Evolutionary conservation across 129 eudicot species (phyloP).

Genomic region (Ambrosia artemisiifolia): DNA sequence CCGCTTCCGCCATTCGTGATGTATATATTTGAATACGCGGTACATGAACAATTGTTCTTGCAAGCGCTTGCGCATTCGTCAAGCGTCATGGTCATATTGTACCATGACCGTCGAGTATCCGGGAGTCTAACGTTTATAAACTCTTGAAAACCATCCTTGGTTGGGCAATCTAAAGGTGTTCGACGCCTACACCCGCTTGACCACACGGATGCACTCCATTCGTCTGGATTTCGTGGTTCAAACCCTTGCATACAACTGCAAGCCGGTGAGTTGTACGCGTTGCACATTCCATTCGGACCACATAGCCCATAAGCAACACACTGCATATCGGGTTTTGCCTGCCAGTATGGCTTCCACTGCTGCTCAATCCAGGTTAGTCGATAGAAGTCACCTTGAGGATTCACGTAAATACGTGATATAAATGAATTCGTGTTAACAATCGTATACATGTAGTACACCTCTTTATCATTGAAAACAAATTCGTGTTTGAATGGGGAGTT

Average conservation of each 20-base stretch:
- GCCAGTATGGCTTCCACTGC: background rate
- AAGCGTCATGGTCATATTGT: conserved; percentile 23
- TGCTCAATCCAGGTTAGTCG: background rate
- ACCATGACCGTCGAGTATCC: conserved; percentile 18
- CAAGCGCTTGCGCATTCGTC: conserved; percentile 21
- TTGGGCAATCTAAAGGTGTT: conserved; percentile 13
- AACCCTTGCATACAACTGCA: conserved; percentile 36
- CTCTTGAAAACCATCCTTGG: conserved; percentile 24
- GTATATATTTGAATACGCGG: conserved; percentile 31
- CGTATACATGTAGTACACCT: conserved; percentile 21
- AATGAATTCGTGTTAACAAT: background rate
- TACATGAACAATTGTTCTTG: conserved; percentile 29
- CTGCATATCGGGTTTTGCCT: background rate
- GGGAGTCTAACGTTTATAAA: conserved; percentile 29
- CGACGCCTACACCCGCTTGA: conserved; percentile 26
- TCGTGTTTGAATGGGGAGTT: conserved; percentile 5
- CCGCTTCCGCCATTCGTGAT: conserved; percentile 35
- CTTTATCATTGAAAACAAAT: conserved; percentile 17
- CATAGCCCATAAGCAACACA: conserved; percentile 1
- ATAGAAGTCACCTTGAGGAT: background rate
- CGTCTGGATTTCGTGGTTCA: conserved; percentile 22
- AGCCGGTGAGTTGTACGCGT: conserved; percentile 1
- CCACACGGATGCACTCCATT: conserved; percentile 31
- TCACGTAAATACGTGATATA: background rate
- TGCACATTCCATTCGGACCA: conserved; percentile 25